Percentiles rank a stretch among this genome's conserved stretches.
These are phyloP conservation scores for Onygena corvina DNA, from an alignment of 2,329 filamentous ascomycete species.

Conservation along the genomic window DNA sequence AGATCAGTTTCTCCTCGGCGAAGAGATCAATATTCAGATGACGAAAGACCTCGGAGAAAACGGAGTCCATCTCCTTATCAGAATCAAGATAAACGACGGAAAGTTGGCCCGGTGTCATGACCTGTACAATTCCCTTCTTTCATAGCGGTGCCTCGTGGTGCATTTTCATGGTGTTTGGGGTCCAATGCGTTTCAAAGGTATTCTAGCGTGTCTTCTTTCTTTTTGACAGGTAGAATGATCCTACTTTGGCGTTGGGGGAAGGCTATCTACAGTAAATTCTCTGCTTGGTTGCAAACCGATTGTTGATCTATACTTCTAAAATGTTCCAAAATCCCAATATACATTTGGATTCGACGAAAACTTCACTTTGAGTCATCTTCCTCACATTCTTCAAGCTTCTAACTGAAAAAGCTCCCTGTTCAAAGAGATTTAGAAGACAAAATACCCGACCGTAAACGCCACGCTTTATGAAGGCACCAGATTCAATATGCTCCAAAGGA, in stretches of 20 bases:
- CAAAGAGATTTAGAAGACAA: neutral
- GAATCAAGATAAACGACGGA: slow-evolving; percentile 33
- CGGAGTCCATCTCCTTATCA: slow-evolving; percentile 34
- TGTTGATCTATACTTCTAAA: no score
- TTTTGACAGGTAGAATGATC: neutral
- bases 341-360: no score
- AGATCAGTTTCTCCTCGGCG: slow-evolving; percentile 18
- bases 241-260: neutral
- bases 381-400: no score
- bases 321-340: no score
- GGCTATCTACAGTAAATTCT: neutral
- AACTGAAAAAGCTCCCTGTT: no score
- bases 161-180: neutral
- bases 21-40: slow-evolving; percentile 35
- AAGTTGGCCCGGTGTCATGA: slow-evolving; percentile 19
- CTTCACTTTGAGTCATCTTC: no score
- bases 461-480: neutral
- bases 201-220: neutral
- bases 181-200: neutral
- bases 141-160: neutral
- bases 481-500: neutral
- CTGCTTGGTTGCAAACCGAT: no score
- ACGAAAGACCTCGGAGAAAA: slow-evolving; percentile 26
- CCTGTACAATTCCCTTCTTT: neutral
- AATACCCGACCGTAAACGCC: slow-evolving; percentile 1